A percentile compares a stretch with the other conserved stretches of the same genome.
phyloP scores from a whole-genome alignment of 106 monocot species.

The Apostasia shenzhenica region DNA sequence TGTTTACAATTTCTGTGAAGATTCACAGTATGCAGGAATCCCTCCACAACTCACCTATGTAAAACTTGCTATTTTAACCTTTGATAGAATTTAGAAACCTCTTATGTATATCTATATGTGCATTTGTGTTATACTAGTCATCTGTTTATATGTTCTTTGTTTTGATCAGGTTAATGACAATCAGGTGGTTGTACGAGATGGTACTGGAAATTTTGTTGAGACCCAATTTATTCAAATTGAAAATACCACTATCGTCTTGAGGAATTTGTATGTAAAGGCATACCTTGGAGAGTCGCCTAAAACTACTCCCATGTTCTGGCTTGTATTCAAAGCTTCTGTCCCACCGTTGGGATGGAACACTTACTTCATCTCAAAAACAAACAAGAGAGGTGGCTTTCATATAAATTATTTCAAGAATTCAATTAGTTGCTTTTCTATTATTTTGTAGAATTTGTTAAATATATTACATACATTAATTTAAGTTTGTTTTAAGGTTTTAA shows the following conservation, averaged over 20 bases:
- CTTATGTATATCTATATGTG: no score
- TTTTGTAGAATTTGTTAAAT: neutral
- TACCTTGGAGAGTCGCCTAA: constrained; percentile 54
- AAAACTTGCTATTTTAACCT: no score
- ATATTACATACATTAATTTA: neutral
- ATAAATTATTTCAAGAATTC: neutral
- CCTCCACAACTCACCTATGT: no score
- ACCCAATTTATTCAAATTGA: constrained; percentile 58
- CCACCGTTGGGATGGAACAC: constrained; percentile 77
- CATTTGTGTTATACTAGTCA: neutral
- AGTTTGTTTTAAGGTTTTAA: neutral
- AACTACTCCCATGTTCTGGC: constrained; percentile 53
- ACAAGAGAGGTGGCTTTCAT: constrained; percentile 29
- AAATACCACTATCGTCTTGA: constrained; percentile 36
- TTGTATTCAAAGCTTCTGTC: constrained; percentile 52
- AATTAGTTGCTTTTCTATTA: neutral
- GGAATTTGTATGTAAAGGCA: constrained; percentile 62
- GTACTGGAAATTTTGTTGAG: constrained; percentile 40
- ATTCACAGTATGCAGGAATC: no score
- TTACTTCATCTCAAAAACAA: constrained; percentile 50
- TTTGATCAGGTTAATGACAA: constrained; percentile 52
- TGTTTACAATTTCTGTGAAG: no score
- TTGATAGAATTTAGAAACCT: no score
- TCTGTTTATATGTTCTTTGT: neutral
- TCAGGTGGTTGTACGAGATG: constrained; percentile 45